Evolutionary conservation across 768 basidiomycete species (phyloP).

Genomic region (Lactarius tabidus): DNA sequence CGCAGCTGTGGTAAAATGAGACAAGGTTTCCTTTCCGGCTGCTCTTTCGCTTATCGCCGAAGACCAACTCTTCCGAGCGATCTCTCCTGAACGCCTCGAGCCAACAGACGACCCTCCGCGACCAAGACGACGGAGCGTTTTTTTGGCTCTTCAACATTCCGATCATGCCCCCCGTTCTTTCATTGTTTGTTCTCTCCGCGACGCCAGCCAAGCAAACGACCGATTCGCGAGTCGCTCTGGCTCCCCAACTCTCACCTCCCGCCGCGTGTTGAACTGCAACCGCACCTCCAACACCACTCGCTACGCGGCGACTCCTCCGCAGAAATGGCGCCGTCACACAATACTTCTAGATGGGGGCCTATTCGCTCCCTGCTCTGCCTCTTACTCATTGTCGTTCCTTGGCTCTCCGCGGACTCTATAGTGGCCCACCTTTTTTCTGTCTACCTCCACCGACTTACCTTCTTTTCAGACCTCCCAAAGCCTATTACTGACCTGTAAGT

Average conservation of each 20-base stretch:
- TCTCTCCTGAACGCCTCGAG: background rate
- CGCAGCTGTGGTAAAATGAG: background rate
- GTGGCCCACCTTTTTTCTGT: slow-evolving; percentile 1
- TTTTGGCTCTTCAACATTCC: background rate
- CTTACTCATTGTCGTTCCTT: slow-evolving; percentile 46
- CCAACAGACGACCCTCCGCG: background rate
- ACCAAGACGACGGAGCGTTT: background rate
- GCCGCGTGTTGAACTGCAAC: background rate
- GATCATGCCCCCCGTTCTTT: background rate
- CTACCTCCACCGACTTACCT: background rate
- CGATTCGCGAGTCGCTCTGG: background rate
- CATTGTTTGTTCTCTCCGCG: background rate
- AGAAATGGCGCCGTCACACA: background rate
- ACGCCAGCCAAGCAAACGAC: background rate
- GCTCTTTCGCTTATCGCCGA: too few relatives aligned
- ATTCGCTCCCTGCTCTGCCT: slow-evolving; percentile 51
- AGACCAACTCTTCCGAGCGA: background rate
- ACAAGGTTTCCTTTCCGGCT: background rate
- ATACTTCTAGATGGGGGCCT: slow-evolving; percentile 44
- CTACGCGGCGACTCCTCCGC: background rate
- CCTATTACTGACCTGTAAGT: slow-evolving; percentile 24
- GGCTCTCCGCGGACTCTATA: slow-evolving; percentile 36
- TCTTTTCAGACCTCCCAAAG: slow-evolving; percentile 22
- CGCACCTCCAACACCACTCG: background rate
- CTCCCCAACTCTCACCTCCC: background rate